A percentile compares a stretch with the other conserved stretches of the same genome.
Evolutionary conservation across 805 yeast species (phyloP).

Genomic region (Brettanomyces custersianus): DNA sequence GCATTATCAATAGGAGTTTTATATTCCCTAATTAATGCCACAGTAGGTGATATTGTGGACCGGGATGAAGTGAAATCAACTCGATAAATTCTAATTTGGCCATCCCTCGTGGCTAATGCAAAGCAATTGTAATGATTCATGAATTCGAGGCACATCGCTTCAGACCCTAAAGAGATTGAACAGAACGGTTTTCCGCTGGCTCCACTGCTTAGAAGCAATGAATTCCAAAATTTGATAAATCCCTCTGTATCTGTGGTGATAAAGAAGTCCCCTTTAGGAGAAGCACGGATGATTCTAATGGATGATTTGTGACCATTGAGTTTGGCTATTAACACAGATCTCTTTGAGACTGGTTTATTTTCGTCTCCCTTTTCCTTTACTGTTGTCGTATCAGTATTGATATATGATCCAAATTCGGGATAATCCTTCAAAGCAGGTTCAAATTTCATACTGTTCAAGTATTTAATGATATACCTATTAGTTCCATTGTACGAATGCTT

Average conservation of each 20-base stretch:
- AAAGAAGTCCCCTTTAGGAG: constrained; percentile 58
- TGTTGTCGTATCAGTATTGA: constrained; percentile 7
- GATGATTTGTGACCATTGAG: constrained; percentile 53
- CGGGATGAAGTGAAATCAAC: constrained; percentile 18
- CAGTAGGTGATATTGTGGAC: constrained; percentile 10
- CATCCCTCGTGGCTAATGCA: constrained; percentile 44
- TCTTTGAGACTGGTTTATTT: constrained; percentile 2
- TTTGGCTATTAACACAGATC: constrained; percentile 41
- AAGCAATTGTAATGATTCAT: constrained; percentile 49
- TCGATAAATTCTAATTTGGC: constrained; percentile 33
- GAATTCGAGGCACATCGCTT: constrained; percentile 42
- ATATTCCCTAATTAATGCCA: constrained; percentile 31
- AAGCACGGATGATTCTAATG: constrained; percentile 47
- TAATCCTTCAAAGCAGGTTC: constrained; percentile 53
- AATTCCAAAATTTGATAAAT: constrained; percentile 69
- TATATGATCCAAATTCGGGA: constrained; percentile 53
- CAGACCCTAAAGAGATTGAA: constrained; percentile 37
- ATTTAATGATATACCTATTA: constrained; percentile 53
- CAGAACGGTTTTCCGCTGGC: constrained; percentile 42
- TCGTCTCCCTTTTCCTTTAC: neutral
- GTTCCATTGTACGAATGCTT: constrained; percentile 58
- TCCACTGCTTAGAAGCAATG: constrained; percentile 52
- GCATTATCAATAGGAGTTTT: constrained; percentile 27
- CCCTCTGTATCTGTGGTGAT: constrained; percentile 78
- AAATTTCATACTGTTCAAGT: constrained; percentile 42